Evolutionary conservation across 2,329 filamentous ascomycete genomes (phyloP).

Genomic region (Sporothrix protearum): DNA sequence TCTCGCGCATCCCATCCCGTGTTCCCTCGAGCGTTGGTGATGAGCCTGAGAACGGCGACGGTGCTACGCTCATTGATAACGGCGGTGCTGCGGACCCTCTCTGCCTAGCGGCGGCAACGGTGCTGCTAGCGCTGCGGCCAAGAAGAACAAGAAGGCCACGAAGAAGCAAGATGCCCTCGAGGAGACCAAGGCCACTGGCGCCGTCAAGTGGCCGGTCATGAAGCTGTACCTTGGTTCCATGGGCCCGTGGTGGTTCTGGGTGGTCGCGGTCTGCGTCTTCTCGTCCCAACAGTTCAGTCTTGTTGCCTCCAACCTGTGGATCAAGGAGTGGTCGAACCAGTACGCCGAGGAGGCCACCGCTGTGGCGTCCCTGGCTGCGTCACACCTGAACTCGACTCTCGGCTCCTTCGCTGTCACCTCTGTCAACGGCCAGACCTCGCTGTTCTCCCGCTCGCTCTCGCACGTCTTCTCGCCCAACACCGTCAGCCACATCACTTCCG

Average conservation of each 20-base stretch:
- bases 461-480: conserved; percentile 17
- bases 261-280: conserved; percentile 71
- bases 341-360: conserved; percentile 53
- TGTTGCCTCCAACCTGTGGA: conserved; percentile 90
- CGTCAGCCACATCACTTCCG: neutral
- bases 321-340: conserved; percentile 89
- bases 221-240: conserved; percentile 81
- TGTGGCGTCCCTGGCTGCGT: neutral
- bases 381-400: conserved; percentile 14
- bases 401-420: neutral
- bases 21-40: conserved; percentile 72
- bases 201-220: conserved; percentile 85
- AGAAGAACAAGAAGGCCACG: conserved; percentile 58
- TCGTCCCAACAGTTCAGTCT: conserved; percentile 77
- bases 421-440: conserved; percentile 2
- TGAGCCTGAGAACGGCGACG: conserved; percentile 53
- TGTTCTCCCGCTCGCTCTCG: conserved; percentile 23
- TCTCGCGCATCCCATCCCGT: conserved; percentile 73
- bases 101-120: conserved; percentile 39
- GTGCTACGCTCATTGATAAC: conserved; percentile 54
- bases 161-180: conserved; percentile 55
- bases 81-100: conserved; percentile 45
- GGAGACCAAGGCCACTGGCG: conserved; percentile 78
- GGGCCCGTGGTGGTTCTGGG: conserved; percentile 98
- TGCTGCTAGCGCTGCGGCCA: conserved; percentile 43